These are phyloP conservation scores for Globisporangium emineosum DNA, from an alignment of 352 stramenopile species.

Conservation along the genomic window DNA sequence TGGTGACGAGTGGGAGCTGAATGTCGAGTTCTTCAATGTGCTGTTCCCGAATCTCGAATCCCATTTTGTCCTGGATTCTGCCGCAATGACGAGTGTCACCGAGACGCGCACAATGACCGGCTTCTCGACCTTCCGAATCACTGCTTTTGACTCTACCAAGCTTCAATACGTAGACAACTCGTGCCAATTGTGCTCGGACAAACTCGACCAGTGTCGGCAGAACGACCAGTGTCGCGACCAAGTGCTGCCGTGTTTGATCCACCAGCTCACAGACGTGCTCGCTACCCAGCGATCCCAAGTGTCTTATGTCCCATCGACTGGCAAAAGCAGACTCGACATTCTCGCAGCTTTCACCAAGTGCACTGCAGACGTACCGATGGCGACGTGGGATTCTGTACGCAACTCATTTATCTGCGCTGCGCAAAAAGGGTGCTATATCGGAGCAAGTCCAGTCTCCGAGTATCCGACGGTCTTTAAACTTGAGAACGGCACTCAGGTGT, in stretches of 20 bases:
- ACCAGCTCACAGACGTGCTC: not conserved
- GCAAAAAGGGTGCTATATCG: not conserved
- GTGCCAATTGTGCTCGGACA: not conserved
- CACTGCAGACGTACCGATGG: not conserved
- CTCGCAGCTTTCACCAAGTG: conserved; percentile 4
- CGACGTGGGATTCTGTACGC: conserved; percentile 10
- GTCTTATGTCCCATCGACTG: not conserved
- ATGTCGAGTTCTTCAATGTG: conserved; percentile 11
- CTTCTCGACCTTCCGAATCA: conserved; percentile 9
- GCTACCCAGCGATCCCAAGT: not conserved
- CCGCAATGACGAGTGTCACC: not conserved
- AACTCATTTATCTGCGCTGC: conserved; percentile 9
- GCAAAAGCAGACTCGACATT: conserved; percentile 1
- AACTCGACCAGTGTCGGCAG: conserved; percentile 11
- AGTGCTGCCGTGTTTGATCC: conserved; percentile 9
- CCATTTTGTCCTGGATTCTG: conserved; percentile 6
- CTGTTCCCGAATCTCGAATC: conserved; percentile 12
- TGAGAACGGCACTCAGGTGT: conserved; percentile 15
- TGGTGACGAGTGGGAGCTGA: conserved; percentile 2
- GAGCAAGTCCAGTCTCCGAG: not conserved
- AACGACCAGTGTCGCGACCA: conserved; percentile 6
- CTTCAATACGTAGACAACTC: not conserved
- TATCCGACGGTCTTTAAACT: conserved; percentile 6
- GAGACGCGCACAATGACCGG: not conserved
- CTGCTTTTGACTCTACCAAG: conserved; percentile 3